phyloP scores from a whole-genome alignment of 345 rosid genomes.

The Clausena lansium region DNA sequence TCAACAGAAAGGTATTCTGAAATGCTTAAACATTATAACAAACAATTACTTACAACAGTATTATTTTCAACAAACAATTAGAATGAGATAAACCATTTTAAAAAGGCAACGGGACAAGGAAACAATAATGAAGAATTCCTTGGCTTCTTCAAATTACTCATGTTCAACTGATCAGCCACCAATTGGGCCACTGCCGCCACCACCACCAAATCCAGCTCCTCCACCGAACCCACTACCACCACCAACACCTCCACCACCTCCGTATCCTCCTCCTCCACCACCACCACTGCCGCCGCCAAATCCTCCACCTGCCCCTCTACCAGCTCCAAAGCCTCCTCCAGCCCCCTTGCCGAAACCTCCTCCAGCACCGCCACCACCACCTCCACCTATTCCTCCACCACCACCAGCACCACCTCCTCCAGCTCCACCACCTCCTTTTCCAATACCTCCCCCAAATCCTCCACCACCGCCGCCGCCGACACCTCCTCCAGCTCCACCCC shows the following conservation, averaged over 20 bases:
- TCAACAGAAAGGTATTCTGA: too few relatives aligned
- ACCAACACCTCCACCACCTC: conserved; percentile 12
- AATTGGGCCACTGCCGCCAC: conserved; percentile 12
- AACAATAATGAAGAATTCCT: neutral
- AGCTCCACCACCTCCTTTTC: conserved; percentile 4
- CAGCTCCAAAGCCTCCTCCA: neutral
- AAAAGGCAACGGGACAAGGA: too few relatives aligned
- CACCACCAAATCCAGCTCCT: conserved; percentile 15
- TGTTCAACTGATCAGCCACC: conserved; percentile 5
- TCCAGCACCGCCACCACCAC: conserved; percentile 10
- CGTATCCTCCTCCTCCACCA: neutral
- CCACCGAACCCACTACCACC: neutral
- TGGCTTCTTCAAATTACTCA: neutral
- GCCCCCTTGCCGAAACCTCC: conserved; percentile 19
- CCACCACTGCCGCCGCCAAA: neutral
- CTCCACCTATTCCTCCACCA: neutral
- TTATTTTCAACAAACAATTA: neutral
- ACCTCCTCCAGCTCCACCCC: neutral
- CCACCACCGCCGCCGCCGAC: conserved; percentile 2
- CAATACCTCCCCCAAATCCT: conserved; percentile 5
- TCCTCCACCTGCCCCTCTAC: neutral
- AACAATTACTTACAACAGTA: neutral
- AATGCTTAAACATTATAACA: neutral
- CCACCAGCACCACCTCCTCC: conserved; percentile 6
- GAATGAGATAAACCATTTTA: too few relatives aligned